Percentiles rank a stretch among this genome's conserved stretches.
Evolutionary conservation across 805 yeast species (phyloP).

Genomic region (Ogataea nakhonphanomensis): DNA sequence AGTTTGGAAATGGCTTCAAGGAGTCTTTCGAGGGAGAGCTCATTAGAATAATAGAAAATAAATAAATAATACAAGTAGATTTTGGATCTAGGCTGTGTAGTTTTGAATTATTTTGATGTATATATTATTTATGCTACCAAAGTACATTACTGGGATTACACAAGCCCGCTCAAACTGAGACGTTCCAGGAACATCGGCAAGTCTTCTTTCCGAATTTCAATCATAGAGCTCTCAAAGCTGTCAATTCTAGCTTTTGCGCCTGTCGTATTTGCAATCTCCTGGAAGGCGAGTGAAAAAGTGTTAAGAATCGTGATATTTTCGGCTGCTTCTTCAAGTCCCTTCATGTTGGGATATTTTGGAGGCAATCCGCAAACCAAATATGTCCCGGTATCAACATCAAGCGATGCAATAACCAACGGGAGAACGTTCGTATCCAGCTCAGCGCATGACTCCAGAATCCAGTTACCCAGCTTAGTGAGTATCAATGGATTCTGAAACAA

Average conservation of each 20-base stretch:
- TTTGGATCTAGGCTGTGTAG: conserved; percentile 8
- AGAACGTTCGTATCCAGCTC: conserved; percentile 66
- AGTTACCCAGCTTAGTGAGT: conserved; percentile 75
- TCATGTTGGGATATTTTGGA: conserved; percentile 62
- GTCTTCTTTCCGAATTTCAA: conserved; percentile 86
- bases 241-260: conserved; percentile 90
- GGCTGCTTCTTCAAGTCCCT: conserved; percentile 31
- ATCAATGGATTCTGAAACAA: conserved; percentile 85
- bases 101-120: not conserved
- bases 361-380: conserved; percentile 88
- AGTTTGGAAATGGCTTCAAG: conserved; percentile 2
- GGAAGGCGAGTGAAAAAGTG: conserved; percentile 88
- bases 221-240: conserved; percentile 91
- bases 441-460: conserved; percentile 88
- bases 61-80: not conserved
- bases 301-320: conserved; percentile 54
- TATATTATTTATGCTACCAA: too few relatives aligned
- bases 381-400: conserved; percentile 69
- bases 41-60: conserved; percentile 1
- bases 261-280: conserved; percentile 75
- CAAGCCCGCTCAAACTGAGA: conserved; percentile 68
- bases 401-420: conserved; percentile 84
- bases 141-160: conserved; percentile 18
- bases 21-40: conserved; percentile 7
- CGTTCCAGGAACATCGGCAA: conserved; percentile 82